Base-by-base conservation (phyloP, 257 asterid species). In the Salvia rosmarinus region DNA sequence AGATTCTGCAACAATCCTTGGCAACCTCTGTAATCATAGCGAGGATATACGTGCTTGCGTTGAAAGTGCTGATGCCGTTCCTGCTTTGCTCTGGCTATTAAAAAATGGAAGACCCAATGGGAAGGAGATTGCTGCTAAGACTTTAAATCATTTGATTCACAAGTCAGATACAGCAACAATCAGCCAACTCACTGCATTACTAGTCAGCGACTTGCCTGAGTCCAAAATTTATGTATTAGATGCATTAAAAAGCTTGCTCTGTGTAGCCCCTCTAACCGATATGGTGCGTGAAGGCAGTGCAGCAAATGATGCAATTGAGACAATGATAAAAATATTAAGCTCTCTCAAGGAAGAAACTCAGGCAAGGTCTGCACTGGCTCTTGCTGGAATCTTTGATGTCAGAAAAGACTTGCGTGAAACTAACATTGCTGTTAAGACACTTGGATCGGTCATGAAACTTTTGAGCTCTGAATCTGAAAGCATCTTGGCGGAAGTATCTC, bases 31-130 rank as follows among this genome's bases (percentile, higher is more conserved):
- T 71, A 91, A 95, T 77, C 99, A 95, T 74, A 95, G 99, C 81
- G 99, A 95, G 85, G 99, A 95, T 82, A 95, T 95, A 72, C 94
- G 99, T 61, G 99, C 96, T 32, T 95, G 99, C 78, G 99, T 95
- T 73, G 98, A 95, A 86, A 95, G 99, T 85, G 99, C 99, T 63
- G 99, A 91, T 78, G 99, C 99, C 37, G 99, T 95, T 70, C 98
- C 99, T 28, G 97, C 99, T 79, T 80, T 95, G 64, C 84, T 95
- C 68, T 95, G 99, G 99, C 88, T 95, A 61, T 83, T 95, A 61
- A 95, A 95, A 87, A 95, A 95, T 69, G 99, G 99, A 67, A 91
- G 96, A 76, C 63, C 90, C 71, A 90, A 95, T 9, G 99, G 99
- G 67, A 95, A 95, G 88, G 96, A 88, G 80, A 95, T 95, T 81